Percentiles rank a stretch among this genome's conserved stretches.
Conservation (phyloP, 306 rosid genomes). For the Geum urbanum region DNA sequence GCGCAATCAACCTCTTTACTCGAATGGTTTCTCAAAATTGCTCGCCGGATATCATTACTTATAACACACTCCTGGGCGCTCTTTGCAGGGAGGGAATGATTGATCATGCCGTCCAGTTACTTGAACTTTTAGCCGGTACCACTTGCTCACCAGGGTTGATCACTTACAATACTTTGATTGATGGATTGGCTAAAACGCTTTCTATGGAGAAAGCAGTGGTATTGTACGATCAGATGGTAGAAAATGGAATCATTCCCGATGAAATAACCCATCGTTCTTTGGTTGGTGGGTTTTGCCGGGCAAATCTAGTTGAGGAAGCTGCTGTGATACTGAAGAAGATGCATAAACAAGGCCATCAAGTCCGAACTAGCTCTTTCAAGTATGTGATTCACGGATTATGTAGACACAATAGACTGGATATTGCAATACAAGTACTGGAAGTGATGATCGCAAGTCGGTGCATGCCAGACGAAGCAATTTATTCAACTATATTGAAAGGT, state of each 20-base stretch:
- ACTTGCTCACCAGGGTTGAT: conserved; percentile 64
- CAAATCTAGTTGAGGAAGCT: conserved; percentile 55
- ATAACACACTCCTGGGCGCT: conserved; percentile 71
- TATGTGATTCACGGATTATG: conserved; percentile 65
- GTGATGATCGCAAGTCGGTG: conserved; percentile 57
- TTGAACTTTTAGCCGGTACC: conserved; percentile 42
- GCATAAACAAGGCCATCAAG: conserved; percentile 34
- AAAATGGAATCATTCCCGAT: conserved; percentile 58
- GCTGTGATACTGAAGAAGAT: conserved; percentile 45
- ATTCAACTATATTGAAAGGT: conserved; percentile 50
- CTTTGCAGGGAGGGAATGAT: conserved; percentile 72
- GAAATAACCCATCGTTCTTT: conserved; percentile 66
- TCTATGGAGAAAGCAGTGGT: conserved; percentile 56
- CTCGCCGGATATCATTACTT: conserved; percentile 71
- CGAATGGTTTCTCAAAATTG: conserved; percentile 59
- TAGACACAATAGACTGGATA: conserved; percentile 49
- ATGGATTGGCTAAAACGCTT: conserved; percentile 55
- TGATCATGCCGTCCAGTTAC: conserved; percentile 59
- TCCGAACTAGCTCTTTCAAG: conserved; percentile 41
- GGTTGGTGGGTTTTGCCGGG: conserved; percentile 56
- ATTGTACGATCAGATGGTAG: conserved; percentile 52
- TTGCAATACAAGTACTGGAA: conserved; percentile 66
- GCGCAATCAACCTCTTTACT: conserved; percentile 54
- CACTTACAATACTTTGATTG: conserved; percentile 67
- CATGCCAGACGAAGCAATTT: conserved; percentile 50